A percentile compares a stretch with the other conserved stretches of the same genome.
These are phyloP conservation scores for Trichoderma sp. DNA, from an alignment of 2,329 filamentous ascomycete genomes.

Conservation along the genomic window DNA sequence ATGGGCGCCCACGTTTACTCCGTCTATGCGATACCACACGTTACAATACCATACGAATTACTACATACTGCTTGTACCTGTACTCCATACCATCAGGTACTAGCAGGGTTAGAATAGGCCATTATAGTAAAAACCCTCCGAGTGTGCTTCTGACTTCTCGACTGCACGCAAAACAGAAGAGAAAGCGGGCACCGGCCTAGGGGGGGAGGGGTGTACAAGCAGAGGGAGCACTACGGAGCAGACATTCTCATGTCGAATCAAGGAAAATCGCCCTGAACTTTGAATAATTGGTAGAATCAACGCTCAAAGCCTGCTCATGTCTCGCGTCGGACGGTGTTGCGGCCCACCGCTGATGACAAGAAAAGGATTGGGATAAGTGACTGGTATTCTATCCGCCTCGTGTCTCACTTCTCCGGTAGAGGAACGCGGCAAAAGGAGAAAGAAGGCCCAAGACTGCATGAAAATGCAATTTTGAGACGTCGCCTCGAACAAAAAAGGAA, in stretches of 20 bases:
- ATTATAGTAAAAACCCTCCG: slow-evolving; percentile 20
- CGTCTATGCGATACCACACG: slow-evolving; percentile 13
- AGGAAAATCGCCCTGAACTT: neutral
- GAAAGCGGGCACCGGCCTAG: neutral
- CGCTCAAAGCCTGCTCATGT: slow-evolving; percentile 10
- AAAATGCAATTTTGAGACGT: neutral
- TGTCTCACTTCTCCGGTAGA: neutral
- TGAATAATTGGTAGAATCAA: neutral
- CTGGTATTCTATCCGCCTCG: neutral
- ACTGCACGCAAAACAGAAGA: neutral
- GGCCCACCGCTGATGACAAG: neutral
- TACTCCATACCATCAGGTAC: slow-evolving; percentile 5
- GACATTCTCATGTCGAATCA: neutral
- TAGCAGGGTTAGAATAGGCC: slow-evolving; percentile 20
- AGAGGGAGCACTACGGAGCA: neutral
- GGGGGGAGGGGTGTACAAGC: slow-evolving; percentile 6
- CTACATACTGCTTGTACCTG: neutral
- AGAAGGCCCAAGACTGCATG: neutral
- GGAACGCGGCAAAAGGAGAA: neutral
- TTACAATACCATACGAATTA: slow-evolving; percentile 11
- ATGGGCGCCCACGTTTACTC: slow-evolving; percentile 17
- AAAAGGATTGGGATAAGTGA: neutral
- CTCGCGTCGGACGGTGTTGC: slow-evolving; percentile 13
- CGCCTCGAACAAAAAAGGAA: neutral
- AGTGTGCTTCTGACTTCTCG: neutral